These are phyloP conservation scores for Aspergillus candidus DNA, from an alignment of 2,329 filamentous ascomycete genomes.

Conservation along the genomic window DNA sequence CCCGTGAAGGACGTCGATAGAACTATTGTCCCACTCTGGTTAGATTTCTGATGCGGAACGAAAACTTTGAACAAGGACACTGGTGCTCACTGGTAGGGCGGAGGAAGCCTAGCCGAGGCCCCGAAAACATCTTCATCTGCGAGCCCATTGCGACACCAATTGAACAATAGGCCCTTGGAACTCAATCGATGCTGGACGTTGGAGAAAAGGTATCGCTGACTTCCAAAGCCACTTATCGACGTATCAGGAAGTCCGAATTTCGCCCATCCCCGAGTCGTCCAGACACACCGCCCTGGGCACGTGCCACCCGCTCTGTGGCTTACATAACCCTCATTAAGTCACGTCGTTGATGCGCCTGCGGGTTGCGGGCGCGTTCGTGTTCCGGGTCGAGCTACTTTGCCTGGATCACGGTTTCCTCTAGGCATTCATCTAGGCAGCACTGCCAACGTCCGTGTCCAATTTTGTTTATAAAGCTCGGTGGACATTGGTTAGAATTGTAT, in stretches of 20 bases:
- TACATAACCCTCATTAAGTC: slow-evolving; percentile 22
- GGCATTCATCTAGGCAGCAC: not conserved
- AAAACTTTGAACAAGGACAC: slow-evolving; percentile 4
- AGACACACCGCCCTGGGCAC: slow-evolving; percentile 20
- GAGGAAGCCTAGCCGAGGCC: slow-evolving; percentile 29
- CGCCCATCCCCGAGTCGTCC: slow-evolving; percentile 14
- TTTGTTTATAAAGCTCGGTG: not conserved
- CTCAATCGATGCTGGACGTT: slow-evolving; percentile 4
- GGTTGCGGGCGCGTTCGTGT: slow-evolving; percentile 24
- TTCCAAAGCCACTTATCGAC: slow-evolving; percentile 15
- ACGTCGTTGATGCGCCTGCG: slow-evolving; percentile 10
- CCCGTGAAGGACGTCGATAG: slow-evolving; percentile 22
- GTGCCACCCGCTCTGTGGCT: slow-evolving; percentile 17
- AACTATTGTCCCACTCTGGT: slow-evolving; percentile 18
- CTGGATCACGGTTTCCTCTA: no score
- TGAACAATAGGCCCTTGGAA: slow-evolving; percentile 5
- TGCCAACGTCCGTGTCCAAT: slow-evolving; percentile 1
- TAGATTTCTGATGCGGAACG: slow-evolving; percentile 10
- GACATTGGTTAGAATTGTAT: no score
- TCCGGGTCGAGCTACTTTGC: slow-evolving; percentile 7
- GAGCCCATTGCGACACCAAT: slow-evolving; percentile 26
- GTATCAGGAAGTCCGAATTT: slow-evolving; percentile 16
- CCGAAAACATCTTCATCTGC: slow-evolving; percentile 31
- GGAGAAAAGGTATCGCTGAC: slow-evolving; percentile 7
- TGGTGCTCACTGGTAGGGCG: slow-evolving; percentile 29